Evolutionary conservation across 192 early-diverging fungal genomes (phyloP), one percentile per base, ranked within the genome.

Genomic region (Coemansia sp.): DNA sequence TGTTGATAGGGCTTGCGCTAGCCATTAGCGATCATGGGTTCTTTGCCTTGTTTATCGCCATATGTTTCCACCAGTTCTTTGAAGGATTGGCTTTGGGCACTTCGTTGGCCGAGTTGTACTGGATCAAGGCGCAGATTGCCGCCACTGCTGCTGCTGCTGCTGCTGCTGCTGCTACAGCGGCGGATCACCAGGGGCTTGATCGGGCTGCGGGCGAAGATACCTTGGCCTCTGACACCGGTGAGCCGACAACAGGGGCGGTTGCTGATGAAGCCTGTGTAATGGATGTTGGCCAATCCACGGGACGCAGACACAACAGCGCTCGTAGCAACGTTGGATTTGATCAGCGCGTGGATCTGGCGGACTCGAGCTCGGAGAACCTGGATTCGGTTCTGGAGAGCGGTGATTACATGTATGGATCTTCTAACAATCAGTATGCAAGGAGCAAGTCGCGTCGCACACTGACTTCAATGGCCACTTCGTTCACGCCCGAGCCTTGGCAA

Each of bases 21-120:
- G 67, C 69, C 14, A 63, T 72, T 25, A 72, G 63, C 36, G 66
- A 74, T 58, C 32, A 50, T 5, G 88, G 81, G 0, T 89, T 90
- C 63, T 67, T 69, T 7, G 79, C 81, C 2, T 69, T 93, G 20
- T 76, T 89, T 14, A 66, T 88, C 22, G 91, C 91, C 0, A 60
- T 92, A 8, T 73, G 85, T 22, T 90, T 93, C 67, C 84, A 84
- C 75, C 91, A 93, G 79, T 83, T 87, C 70, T 90, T 91, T 69
- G 89, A 91, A 69, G 92, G 91, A 20, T 61, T 93, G 32, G 90
- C 90, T 2, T 65, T 93, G 32, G 91, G 91, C 18, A 82, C 88
- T 7, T 85, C 89, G 28, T 82, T 92, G 55, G 87, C 87, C 18
- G 88, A 87, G 28, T 67, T 91, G 18, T 78, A 78, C 56, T 78